Evolutionary conservation across 495 filamentous ascomycete species (phyloP), one percentile per base, ranked within the genome.

Genomic region (Penicillium bovifimosum): DNA sequence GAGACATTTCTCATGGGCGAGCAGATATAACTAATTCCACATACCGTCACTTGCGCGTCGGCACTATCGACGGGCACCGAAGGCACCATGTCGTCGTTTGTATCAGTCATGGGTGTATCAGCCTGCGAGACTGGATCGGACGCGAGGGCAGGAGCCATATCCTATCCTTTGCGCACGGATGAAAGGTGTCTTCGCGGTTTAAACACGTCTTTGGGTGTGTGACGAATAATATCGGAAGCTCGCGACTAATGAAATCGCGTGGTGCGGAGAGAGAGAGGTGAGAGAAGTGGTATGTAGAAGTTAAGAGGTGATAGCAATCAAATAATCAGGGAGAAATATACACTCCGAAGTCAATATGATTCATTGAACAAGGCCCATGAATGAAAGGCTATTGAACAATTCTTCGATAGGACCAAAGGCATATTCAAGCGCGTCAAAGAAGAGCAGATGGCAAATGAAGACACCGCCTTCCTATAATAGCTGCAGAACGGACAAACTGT

Each of bases 101-200:
- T 80, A 66, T 90, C 87, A 9, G 73, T 77, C 75, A 79, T 81
- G 0, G 77, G 74, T 4, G 76, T 79, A 61, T 81, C 78, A 29
- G 70, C 72, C 53, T 77, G 75, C 31, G 75, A 78, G 13, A 74
- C 74, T 16, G 73, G 62, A 32, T 73, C 75, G 10, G 76, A 74
- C 31, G 61, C 77, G 50, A 73, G 74, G 53, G 76, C 72, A 56
- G 82, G 83, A 56, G 83, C 80, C 86, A 90, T 90, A 17, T 52
- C 55, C 55, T 52, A 53, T 62, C 16, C 56, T 56, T 38, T 29
- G 68, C 60, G 68, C 66, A 62, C 62, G 35, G n/a, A 54, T 63
- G 66, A 63, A 68, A 63, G 53, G 47, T 40, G 47, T 35, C 16
- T 26, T 36, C n/a, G 24, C 35, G 40, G 7, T 33, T 49, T n/a